These are phyloP conservation scores for Paramarasmius palmivorus DNA, from an alignment of 1,284 basidiomycete species.

Conservation along the genomic window DNA sequence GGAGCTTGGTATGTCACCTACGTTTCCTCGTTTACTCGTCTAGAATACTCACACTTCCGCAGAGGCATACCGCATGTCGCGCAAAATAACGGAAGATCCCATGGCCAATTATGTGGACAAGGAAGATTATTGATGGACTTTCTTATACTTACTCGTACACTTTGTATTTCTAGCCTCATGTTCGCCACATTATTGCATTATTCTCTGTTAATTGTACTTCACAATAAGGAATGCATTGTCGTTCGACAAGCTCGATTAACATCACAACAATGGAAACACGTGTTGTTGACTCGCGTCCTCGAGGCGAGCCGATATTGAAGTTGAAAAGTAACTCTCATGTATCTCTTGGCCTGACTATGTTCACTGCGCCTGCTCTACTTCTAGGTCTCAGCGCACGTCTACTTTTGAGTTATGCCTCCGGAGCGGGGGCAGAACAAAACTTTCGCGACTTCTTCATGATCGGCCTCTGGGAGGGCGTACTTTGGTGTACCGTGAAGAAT, in stretches of 20 bases:
- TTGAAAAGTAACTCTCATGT: constrained; percentile 17
- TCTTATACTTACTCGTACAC: background rate
- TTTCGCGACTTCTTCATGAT: constrained; percentile 62
- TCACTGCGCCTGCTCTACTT: constrained; percentile 47
- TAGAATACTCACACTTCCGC: constrained; percentile 22
- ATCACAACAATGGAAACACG: no score
- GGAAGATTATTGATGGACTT: constrained; percentile 28
- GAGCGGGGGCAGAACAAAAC: constrained; percentile 39
- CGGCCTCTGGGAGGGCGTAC: constrained; percentile 73
- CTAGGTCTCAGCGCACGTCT: constrained; percentile 69
- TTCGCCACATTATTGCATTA: no score
- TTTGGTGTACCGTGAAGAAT: constrained; percentile 65
- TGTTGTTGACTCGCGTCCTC: no score
- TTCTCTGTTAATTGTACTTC: no score
- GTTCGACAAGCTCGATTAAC: no score
- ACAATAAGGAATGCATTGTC: no score
- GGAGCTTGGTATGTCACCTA: constrained; percentile 71
- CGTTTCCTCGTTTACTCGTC: constrained; percentile 2
- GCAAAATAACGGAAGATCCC: constrained; percentile 76
- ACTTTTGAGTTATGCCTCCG: constrained; percentile 55
- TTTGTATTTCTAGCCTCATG: background rate
- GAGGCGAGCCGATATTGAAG: constrained; percentile 9
- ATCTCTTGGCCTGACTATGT: constrained; percentile 29
- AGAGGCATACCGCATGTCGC: constrained; percentile 85
- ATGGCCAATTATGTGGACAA: constrained; percentile 84